phyloP scores from a whole-genome alignment of 2,329 filamentous ascomycete species.

The Verticillium isaacii region DNA sequence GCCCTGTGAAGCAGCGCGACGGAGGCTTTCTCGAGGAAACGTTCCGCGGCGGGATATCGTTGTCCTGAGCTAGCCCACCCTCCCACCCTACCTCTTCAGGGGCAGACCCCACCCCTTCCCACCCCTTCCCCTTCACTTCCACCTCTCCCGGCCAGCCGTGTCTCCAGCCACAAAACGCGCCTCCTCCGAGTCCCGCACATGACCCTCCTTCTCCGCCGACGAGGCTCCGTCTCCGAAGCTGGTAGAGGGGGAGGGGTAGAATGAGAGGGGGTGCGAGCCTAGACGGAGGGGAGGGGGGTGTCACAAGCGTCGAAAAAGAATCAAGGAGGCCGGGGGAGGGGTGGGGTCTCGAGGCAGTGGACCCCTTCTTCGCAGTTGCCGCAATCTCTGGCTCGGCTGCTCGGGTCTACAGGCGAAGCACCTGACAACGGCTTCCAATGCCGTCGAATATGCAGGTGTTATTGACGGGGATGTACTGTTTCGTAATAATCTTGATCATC shows the following conservation, averaged over 20 bases:
- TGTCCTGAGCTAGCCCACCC: neutral
- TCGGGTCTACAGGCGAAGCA: slow-evolving; percentile 43
- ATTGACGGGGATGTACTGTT: slow-evolving; percentile 67
- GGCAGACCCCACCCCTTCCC: neutral
- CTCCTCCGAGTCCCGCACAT: neutral
- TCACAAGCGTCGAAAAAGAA: neutral
- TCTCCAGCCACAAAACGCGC: neutral
- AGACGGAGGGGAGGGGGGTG: neutral
- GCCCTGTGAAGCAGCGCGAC: too few relatives aligned
- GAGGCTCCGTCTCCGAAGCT: neutral
- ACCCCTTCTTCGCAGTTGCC: neutral
- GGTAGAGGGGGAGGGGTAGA: neutral
- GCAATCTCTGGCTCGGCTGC: slow-evolving; percentile 16
- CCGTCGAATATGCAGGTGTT: slow-evolving; percentile 70
- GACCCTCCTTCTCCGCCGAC: neutral
- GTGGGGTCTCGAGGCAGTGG: neutral
- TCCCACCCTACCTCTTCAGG: neutral
- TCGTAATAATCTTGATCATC: slow-evolving; percentile 81
- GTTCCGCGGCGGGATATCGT: neutral
- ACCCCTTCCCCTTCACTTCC: neutral
- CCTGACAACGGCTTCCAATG: slow-evolving; percentile 57
- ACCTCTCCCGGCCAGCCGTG: neutral
- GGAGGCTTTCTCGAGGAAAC: neutral
- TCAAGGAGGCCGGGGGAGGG: neutral
- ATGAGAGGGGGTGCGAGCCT: neutral